Base-by-base conservation (phyloP, 257 asterid genomes). In the Coffea canephora region DNA sequence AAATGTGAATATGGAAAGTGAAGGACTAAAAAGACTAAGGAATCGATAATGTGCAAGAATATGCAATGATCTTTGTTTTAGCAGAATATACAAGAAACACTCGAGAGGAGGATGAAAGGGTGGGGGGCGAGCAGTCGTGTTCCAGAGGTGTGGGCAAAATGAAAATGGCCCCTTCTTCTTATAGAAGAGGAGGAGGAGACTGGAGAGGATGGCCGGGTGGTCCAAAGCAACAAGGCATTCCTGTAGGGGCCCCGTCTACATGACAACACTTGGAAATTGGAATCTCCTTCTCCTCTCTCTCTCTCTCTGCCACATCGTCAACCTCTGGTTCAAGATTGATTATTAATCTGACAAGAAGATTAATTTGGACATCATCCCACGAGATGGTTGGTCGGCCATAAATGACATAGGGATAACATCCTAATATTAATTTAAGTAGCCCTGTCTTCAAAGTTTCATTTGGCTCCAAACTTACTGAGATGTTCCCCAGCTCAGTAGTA, bases 361-460 rank as follows among this genome's bases (percentile, higher is more conserved):
- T 79, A 82, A 83, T 81, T 82, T 79, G 80, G 86, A 77, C 64
- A 81, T 77, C 84, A 86, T 79, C 85, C 78, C 79, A 71, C 83
- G 48, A 80, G 73, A 73, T 61, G 79, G 68, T 54, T 87, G 87
- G 89, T 83, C 84, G 88, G 92, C 89, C 89, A 82, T 76, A 65
- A 71, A 62, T 48, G 69, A 83, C 52, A 62, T 41, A 55, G 55
- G 25, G 76, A n/a, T 10, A 49, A 34, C 52, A 76, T 27, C 41
- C 82, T 36, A 52, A 3, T 61, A 48, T 69, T 72, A 76, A 78
- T 54, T 43, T 55, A 52, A 25, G 57, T 69, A 10, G 1, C 50
- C 21, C n/a, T 3, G 12, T 6, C 57, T 54, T 80, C 68, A 49
- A 23, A 55, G 23, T 57, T 50, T 74, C 72, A 64, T 46, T 62